Evolutionary conservation across 179 eudicot genomes (phyloP), one percentile per base, ranked within the genome.

Genomic region (Gypsophila paniculata): DNA sequence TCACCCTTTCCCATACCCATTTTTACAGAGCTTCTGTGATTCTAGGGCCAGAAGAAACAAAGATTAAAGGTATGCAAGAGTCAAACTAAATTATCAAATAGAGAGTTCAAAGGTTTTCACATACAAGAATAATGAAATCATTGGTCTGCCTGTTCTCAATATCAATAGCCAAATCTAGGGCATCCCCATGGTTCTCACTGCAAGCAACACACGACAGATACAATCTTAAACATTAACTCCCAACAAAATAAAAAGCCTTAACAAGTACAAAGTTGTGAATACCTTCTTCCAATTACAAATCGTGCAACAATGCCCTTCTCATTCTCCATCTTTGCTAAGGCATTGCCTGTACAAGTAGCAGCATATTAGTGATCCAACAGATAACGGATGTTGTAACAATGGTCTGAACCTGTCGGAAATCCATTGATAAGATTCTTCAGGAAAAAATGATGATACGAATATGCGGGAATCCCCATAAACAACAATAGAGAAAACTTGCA

Each of bases 251-350:
- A 68, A 52, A 68, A 29, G 11, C 17, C 3, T 51, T 29, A 52
- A 22, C 38, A 51, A 52, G 71, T 26, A 49, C 44, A 11, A 25
- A 51, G 29, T n/a, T 46, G 7, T 52, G 44, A 51, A 51, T 68
- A 92, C 98, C 98, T 93, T 87, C 87, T 89, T 75, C 98, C 98
- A 68, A 93, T 87, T 3, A 93, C 89, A 85, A 93, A 93, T 86
- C 96, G 89, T 75, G 90, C 78, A 83, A 87, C 85, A 72, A 90
- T 86, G 71, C 98, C 93, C 77, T 90, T 93, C 70, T 90, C 89
- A 54, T 77, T 81, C 79, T 91, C 86, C 76, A 92, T 70, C 68
- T 85, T 87, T 74, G 77, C 80, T 61, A 86, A 77, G 42, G 87
- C 88, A 72, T 76, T 73, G 58, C 98, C 98, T 90, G 88, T 76